These are phyloP conservation scores for Stenogyne calaminthoides DNA, from an alignment of 305 asterid species.

Conservation along the genomic window DNA sequence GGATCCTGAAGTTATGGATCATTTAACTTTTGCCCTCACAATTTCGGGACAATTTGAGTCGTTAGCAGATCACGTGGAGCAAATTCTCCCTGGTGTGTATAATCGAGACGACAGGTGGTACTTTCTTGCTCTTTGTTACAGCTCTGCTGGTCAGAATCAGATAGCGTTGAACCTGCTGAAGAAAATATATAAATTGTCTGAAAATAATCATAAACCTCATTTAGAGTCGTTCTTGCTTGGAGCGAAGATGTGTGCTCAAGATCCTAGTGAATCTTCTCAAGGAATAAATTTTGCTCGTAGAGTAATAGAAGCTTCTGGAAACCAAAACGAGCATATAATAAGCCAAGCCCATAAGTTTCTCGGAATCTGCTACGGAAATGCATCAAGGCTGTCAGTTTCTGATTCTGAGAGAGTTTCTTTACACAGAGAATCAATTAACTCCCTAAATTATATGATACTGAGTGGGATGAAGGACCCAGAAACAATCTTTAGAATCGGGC, in stretches of 20 bases:
- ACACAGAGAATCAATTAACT: slow-evolving; percentile 54
- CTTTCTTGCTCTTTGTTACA: slow-evolving; percentile 83
- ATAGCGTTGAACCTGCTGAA: slow-evolving; percentile 64
- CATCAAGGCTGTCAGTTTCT: slow-evolving; percentile 59
- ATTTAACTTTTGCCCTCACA: slow-evolving; percentile 69
- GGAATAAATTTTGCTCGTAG: slow-evolving; percentile 64
- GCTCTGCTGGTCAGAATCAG: slow-evolving; percentile 65
- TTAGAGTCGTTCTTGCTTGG: slow-evolving; percentile 70
- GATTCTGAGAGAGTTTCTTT: slow-evolving; percentile 60
- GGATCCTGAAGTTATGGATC: slow-evolving; percentile 80
- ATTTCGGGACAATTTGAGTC: slow-evolving; percentile 55
- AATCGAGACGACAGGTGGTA: slow-evolving; percentile 78
- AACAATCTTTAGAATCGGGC: slow-evolving; percentile 53
- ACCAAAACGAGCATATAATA: slow-evolving; percentile 49
- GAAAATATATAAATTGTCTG: slow-evolving; percentile 62
- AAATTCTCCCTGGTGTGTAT: slow-evolving; percentile 67
- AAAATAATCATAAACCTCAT: slow-evolving; percentile 49
- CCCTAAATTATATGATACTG: slow-evolving; percentile 42
- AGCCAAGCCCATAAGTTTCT: slow-evolving; percentile 70
- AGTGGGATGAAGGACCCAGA: slow-evolving; percentile 57
- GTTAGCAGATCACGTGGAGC: slow-evolving; percentile 75
- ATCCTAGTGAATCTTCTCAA: slow-evolving; percentile 45
- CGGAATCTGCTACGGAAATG: slow-evolving; percentile 80
- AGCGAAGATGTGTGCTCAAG: slow-evolving; percentile 72
- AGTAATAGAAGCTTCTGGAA: slow-evolving; percentile 37